Evolutionary conservation across 1,139 yeast genomes (phyloP).

Genomic region (Kurtzmaniella quercitrusa): DNA sequence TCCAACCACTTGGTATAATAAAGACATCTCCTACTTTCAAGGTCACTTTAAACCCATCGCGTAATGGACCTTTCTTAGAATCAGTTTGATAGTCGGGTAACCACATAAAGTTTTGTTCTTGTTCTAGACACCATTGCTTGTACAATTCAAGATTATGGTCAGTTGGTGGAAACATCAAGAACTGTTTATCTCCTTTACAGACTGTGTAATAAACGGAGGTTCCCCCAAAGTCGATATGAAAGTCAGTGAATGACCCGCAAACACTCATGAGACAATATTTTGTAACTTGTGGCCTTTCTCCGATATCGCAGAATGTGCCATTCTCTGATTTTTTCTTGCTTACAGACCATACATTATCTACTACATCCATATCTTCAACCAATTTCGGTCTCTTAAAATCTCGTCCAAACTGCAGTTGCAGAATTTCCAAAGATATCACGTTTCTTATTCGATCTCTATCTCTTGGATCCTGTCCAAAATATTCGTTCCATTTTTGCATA

Average conservation of each 20-base stretch:
- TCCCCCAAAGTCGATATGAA: conserved; percentile 90
- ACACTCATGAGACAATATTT: conserved; percentile 87
- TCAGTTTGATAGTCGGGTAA: conserved; percentile 45
- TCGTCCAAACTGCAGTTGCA: conserved; percentile 51
- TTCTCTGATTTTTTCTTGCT: background rate
- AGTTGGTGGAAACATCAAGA: conserved; percentile 78
- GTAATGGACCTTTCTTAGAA: conserved; percentile 21
- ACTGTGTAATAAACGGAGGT: conserved; percentile 88
- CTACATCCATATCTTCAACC: conserved; percentile 68
- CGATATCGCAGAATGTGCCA: conserved; percentile 12
- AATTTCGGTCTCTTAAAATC: conserved; percentile 57
- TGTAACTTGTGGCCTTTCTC: conserved; percentile 64
- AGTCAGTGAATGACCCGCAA: conserved; percentile 75
- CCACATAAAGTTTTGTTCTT: conserved; percentile 63
- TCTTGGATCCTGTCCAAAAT: conserved; percentile 44
- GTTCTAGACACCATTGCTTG: conserved; percentile 67
- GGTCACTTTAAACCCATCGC: conserved; percentile 60
- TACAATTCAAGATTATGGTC: conserved; percentile 54
- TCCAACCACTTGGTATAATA: conserved; percentile 90
- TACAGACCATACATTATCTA: conserved; percentile 58
- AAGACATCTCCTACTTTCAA: conserved; percentile 68
- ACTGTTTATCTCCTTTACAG: conserved; percentile 66
- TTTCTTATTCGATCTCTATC: conserved; percentile 67
- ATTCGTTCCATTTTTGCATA: conserved; percentile 69
- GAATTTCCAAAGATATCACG: conserved; percentile 78